Percentiles rank a stretch among this genome's conserved stretches.
Conservation (phyloP, 1,284 basidiomycete genomes). For the Rhodofomes roseus region DNA sequence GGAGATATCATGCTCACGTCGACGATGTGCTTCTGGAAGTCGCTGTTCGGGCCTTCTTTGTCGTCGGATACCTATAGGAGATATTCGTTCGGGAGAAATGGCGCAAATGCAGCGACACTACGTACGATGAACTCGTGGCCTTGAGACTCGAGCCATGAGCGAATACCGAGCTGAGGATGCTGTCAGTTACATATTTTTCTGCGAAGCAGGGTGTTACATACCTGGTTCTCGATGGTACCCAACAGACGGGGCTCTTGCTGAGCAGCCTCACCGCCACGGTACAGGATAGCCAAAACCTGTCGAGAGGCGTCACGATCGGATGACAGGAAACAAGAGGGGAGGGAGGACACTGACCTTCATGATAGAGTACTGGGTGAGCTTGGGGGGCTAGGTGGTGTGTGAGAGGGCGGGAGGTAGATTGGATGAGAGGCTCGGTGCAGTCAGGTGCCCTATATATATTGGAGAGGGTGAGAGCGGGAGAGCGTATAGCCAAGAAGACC, state of each 20-base stretch:
- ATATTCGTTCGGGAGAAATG: slow-evolving; percentile 2
- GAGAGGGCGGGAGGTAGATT: background rate
- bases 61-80: slow-evolving; percentile 66
- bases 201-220: slow-evolving; percentile 19
- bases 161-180: slow-evolving; percentile 64
- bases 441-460: slow-evolving; percentile 1
- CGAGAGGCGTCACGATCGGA: background rate
- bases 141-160: slow-evolving; percentile 62
- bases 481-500: background rate
- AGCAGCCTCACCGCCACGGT: slow-evolving; percentile 73
- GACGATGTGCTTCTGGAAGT: slow-evolving; percentile 85
- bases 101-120: background rate
- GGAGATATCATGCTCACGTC: slow-evolving; percentile 50
- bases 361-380: slow-evolving; percentile 7
- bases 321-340: slow-evolving; percentile 22
- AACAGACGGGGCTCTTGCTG: slow-evolving; percentile 80
- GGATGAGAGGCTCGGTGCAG: background rate
- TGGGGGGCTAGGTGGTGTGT: background rate
- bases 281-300: slow-evolving; percentile 81
- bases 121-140: slow-evolving; percentile 77
- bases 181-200: background rate
- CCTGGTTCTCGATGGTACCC: slow-evolving; percentile 88
- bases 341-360: background rate
- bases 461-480: slow-evolving; percentile 3
- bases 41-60: slow-evolving; percentile 86